Evolutionary conservation across 768 basidiomycete genomes (phyloP).

Genomic region (Pleurotus sapidus): DNA sequence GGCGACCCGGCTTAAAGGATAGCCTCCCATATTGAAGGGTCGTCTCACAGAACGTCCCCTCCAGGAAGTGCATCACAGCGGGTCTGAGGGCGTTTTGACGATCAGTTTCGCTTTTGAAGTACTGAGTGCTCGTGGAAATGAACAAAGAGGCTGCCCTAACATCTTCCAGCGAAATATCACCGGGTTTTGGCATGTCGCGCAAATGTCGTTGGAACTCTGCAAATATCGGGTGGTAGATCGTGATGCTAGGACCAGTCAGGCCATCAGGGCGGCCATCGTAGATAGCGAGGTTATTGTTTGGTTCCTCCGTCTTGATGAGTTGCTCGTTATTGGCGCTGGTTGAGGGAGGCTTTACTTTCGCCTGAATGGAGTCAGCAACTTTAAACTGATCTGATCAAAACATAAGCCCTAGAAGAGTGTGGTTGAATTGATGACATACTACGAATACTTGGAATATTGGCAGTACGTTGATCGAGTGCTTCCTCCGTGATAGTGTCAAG

Average conservation of each 20-base stretch:
- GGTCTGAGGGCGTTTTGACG: not conserved
- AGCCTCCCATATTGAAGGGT: not conserved
- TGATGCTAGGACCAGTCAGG: not conserved
- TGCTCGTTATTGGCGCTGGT: not conserved
- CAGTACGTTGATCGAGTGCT: not conserved
- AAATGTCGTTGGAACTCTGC: not conserved
- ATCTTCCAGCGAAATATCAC: not conserved
- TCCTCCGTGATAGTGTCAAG: not conserved
- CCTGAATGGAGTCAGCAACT: not conserved
- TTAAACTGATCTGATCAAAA: not conserved
- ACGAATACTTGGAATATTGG: not conserved
- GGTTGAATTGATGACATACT: not conserved
- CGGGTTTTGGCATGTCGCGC: not conserved
- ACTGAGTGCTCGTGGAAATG: not conserved
- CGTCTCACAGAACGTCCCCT: not conserved
- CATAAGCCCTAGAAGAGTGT: not conserved
- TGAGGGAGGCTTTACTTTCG: not conserved
- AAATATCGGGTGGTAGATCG: slow-evolving; percentile 5
- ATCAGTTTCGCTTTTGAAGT: not conserved
- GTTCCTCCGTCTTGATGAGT: not conserved
- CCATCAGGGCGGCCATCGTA: not conserved
- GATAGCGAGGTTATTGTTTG: not conserved
- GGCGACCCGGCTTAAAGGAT: not conserved
- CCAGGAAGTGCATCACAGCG: not conserved
- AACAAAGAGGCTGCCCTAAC: not conserved